Evolutionary conservation across 371 early-diverging fungal species (phyloP), one percentile per base, ranked within the genome.

Genomic region (Rhizopus stolonifer): DNA sequence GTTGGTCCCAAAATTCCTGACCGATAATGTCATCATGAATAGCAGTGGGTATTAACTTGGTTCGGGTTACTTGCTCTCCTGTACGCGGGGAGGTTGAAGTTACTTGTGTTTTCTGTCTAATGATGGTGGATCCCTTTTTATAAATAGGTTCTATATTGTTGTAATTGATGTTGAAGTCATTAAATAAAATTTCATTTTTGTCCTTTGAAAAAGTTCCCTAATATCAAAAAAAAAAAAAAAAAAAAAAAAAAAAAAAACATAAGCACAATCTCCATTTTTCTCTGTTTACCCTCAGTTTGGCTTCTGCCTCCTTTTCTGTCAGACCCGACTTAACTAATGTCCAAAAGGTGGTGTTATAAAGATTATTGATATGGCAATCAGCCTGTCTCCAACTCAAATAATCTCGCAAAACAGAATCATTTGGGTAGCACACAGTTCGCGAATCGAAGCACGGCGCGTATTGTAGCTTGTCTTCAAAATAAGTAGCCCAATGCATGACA

Each of bases 321-420:
- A 78, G 73, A 10, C 87, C 89, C 31, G 77, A 64, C 2, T 54
- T 38, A 10, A 96, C 97, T 40, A 98, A 70, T 6, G 85, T 75
- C 97, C 97, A 96, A 69, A 95, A 96, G 4, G 89, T 84, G 0
- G 96, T 94, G 65, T 98, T 96, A 70, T 94, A 96, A 46, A 94
- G 63, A 58, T 91, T 90, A 62, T 93, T 92, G 61, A 90, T 90
- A 59, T 89, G 92, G 79, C 94, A 95, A 66, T 98, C 98, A 7
- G 87, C 97, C 69, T 96, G 97, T 26, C 98, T 75, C 97, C 98
- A 98, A 40, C 82, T 70, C 36, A 98, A 72, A 68, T 98, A 98
- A 69, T 98, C 97, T 54, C 89, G 80, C 54, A 98, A 50, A 29
- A 87, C 85, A 29, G 83, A 65, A 34, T 84, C 82, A 4, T 84